A percentile compares a stretch with the other conserved stretches of the same genome.
These are phyloP conservation scores for Thermoascus crustaceus DNA, from an alignment of 2,329 filamentous ascomycete genomes.

Conservation along the genomic window DNA sequence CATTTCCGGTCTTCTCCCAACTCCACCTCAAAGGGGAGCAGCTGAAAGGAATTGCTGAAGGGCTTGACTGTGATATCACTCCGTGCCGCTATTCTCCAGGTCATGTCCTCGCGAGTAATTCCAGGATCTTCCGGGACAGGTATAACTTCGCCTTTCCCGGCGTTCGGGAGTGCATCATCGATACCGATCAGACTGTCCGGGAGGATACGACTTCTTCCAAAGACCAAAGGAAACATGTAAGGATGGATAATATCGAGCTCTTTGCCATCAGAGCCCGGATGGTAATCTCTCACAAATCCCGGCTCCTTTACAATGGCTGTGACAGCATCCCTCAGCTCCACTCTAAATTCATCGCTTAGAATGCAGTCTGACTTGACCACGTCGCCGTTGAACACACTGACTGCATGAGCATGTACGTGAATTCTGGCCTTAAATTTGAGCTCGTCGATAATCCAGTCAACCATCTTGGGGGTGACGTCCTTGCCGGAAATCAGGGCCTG, in stretches of 20 bases:
- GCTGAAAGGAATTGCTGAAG: constrained; percentile 35
- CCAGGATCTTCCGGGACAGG: constrained; percentile 18
- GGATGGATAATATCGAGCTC: constrained; percentile 58
- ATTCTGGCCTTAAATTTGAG: constrained; percentile 44
- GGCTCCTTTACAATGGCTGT: constrained; percentile 44
- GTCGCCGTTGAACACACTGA: constrained; percentile 41
- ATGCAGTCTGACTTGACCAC: constrained; percentile 48
- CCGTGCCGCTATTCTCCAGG: constrained; percentile 20
- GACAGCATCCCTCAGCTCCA: constrained; percentile 39
- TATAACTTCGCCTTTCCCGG: constrained; percentile 19
- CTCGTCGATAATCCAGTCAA: constrained; percentile 38
- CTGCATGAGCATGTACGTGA: constrained; percentile 33
- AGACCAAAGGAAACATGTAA: constrained; percentile 51
- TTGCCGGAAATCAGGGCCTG: constrained; percentile 14
- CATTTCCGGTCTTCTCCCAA: constrained; percentile 19
- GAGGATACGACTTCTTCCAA: constrained; percentile 23
- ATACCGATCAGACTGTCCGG: constrained; percentile 17
- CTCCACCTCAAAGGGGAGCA: constrained; percentile 37
- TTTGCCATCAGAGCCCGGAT: constrained; percentile 46
- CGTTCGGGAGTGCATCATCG: constrained; percentile 16
- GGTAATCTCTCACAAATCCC: constrained; percentile 49
- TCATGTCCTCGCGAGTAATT: constrained; percentile 24
- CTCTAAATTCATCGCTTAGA: constrained; percentile 31
- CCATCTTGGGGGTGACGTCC: constrained; percentile 29
- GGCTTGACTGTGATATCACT: constrained; percentile 21